Evolutionary conservation across 306 rosid genomes (phyloP).

Genomic region (Rubus idaeus): DNA sequence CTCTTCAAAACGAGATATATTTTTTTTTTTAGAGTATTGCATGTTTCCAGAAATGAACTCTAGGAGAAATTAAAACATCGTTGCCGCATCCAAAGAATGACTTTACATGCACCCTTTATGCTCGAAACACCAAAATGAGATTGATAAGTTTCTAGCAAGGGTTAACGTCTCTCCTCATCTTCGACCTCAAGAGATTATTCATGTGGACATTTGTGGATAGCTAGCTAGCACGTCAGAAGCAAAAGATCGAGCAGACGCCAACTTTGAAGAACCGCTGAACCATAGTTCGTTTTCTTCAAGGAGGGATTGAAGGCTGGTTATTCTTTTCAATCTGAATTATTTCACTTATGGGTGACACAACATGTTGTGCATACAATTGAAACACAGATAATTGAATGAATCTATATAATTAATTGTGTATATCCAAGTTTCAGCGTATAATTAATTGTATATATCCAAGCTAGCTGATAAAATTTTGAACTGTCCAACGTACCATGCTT

Average conservation of each 20-base stretch:
- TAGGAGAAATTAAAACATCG: too few species aligned
- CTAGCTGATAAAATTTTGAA: too few species aligned
- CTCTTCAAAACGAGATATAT: neutral
- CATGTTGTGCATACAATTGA: neutral
- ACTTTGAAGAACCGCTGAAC: neutral
- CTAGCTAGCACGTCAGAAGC: neutral
- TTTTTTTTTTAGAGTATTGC: too few species aligned
- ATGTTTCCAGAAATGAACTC: neutral
- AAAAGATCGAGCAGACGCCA: neutral
- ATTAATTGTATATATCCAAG: too few species aligned
- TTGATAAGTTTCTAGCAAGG: neutral
- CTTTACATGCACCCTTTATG: neutral
- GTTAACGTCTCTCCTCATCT: neutral
- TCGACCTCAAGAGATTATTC: too few species aligned
- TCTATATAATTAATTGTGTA: too few species aligned
- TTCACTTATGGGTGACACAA: neutral
- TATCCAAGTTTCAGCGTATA: too few species aligned
- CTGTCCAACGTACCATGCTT: too few species aligned
- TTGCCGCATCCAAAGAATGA: neutral
- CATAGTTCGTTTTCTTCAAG: too few species aligned
- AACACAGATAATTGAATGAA: too few species aligned
- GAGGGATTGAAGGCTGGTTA: neutral
- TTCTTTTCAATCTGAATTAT: too few species aligned
- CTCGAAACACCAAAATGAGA: too few species aligned
- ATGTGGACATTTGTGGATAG: neutral